These are phyloP conservation scores for Podila minutissima DNA, from an alignment of 192 early-diverging fungal genomes.

Conservation along the genomic window DNA sequence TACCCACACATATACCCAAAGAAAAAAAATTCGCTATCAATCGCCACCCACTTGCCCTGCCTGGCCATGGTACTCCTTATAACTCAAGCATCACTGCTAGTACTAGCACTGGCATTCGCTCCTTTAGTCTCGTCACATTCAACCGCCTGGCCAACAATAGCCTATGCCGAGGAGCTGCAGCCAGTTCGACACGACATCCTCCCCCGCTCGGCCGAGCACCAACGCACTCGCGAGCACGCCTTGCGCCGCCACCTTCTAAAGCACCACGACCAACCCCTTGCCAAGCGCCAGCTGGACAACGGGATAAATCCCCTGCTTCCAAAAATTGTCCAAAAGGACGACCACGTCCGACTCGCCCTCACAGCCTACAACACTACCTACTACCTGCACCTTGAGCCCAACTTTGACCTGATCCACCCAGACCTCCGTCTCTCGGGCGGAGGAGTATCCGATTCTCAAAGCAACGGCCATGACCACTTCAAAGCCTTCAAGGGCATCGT, in stretches of 20 bases:
- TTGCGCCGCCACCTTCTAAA: neutral
- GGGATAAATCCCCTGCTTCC: neutral
- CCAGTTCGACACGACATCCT: slow-evolving; percentile 21
- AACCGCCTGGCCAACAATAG: slow-evolving; percentile 15
- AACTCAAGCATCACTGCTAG: neutral
- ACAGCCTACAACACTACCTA: slow-evolving; percentile 20
- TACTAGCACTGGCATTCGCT: neutral
- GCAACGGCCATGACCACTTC: slow-evolving; percentile 2
- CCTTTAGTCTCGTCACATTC: slow-evolving; percentile 5
- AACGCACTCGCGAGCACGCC: no score
- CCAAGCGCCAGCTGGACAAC: slow-evolving; percentile 1
- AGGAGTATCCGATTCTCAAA: neutral
- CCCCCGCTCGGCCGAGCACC: neutral
- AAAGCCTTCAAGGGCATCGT: slow-evolving; percentile 34
- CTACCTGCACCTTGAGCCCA: slow-evolving; percentile 25
- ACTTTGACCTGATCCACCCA: slow-evolving; percentile 26
- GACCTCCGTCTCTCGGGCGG: neutral
- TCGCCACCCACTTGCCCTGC: no score
- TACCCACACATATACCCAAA: no score
- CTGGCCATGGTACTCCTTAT: no score
- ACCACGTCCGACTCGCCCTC: slow-evolving; percentile 13
- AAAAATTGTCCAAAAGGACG: slow-evolving; percentile 7
- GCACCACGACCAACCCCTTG: neutral
- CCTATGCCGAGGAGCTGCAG: slow-evolving; percentile 12
- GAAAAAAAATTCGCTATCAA: no score